Percentiles rank a stretch among this genome's conserved stretches.
phyloP scores from a whole-genome alignment of 1,284 basidiomycete species.

The Ustilago shanxiensis region DNA sequence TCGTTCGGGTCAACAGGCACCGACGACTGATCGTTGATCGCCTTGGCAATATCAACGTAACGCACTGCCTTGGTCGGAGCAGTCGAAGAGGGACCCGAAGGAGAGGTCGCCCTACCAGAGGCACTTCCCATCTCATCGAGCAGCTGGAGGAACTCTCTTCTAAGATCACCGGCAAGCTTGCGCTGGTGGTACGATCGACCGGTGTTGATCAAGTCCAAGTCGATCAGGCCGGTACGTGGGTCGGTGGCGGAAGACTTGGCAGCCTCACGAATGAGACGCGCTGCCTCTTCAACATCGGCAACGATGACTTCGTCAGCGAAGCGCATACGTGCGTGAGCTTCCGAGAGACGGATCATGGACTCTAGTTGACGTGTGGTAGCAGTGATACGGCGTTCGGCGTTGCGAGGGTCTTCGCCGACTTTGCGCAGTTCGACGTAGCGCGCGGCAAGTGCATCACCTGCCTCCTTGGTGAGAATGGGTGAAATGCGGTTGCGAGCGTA shows the following conservation, averaged over 20 bases:
- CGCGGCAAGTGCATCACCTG: slow-evolving; percentile 84
- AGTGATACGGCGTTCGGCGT: slow-evolving; percentile 91
- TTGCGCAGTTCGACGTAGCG: slow-evolving; percentile 95
- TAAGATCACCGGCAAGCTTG: slow-evolving; percentile 65
- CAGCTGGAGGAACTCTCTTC: slow-evolving; percentile 62
- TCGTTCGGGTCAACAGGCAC: slow-evolving; percentile 61
- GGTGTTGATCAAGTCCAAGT: slow-evolving; percentile 94
- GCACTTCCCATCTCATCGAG: slow-evolving; percentile 57
- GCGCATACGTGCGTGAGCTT: slow-evolving; percentile 96
- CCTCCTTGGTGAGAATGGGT: slow-evolving; percentile 88
- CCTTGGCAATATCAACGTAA: slow-evolving; percentile 59
- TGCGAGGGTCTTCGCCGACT: slow-evolving; percentile 81
- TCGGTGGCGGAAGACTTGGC: slow-evolving; percentile 83
- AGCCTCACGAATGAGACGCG: slow-evolving; percentile 92
- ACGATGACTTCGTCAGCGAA: slow-evolving; percentile 86
- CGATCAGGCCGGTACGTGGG: slow-evolving; percentile 93
- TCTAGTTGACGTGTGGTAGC: slow-evolving; percentile 97
- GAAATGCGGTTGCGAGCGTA: slow-evolving; percentile 90
- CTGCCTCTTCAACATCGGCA: slow-evolving; percentile 89
- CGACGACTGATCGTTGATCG: slow-evolving; percentile 65
- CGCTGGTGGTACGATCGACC: slow-evolving; percentile 88
- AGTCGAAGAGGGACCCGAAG: slow-evolving; percentile 40
- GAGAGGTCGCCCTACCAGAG: slow-evolving; percentile 39
- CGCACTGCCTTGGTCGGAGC: slow-evolving; percentile 57
- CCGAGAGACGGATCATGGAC: slow-evolving; percentile 96